phyloP scores from a whole-genome alignment of 805 yeast species.

The Ogataea nonfermentans region DNA sequence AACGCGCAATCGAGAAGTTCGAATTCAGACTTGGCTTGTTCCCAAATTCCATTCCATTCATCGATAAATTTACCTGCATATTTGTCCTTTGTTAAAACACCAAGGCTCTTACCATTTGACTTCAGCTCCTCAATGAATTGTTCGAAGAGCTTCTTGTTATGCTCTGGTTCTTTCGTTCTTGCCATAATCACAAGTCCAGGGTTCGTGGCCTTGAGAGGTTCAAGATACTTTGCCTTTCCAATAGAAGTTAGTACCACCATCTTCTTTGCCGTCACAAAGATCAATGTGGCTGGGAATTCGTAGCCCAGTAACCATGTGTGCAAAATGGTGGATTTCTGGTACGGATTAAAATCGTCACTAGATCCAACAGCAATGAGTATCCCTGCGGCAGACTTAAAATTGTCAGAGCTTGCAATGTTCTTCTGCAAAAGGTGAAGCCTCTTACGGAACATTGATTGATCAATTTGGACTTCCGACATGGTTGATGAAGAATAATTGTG shows the following conservation, averaged over 20 bases:
- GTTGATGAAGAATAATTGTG: conserved; percentile 3
- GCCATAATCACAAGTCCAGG: conserved; percentile 54
- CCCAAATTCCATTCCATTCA: conserved; percentile 63
- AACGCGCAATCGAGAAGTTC: conserved; percentile 51
- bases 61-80: conserved; percentile 81
- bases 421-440: conserved; percentile 46
- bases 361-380: conserved; percentile 77
- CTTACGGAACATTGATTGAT: conserved; percentile 49
- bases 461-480: conserved; percentile 63
- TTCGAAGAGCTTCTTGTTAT: conserved; percentile 63
- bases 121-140: conserved; percentile 51
- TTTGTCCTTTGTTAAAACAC: conserved; percentile 70
- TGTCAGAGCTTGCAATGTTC: conserved; percentile 29
- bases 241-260: conserved; percentile 71
- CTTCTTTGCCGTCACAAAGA: conserved; percentile 60
- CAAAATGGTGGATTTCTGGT: conserved; percentile 79
- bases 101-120: conserved; percentile 46
- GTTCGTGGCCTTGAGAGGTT: conserved; percentile 48
- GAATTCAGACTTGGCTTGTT: conserved; percentile 35
- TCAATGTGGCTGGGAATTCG: conserved; percentile 90
- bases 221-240: conserved; percentile 80
- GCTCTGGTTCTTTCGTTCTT: conserved; percentile 78
- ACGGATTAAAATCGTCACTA: conserved; percentile 83
- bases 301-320: conserved; percentile 93
- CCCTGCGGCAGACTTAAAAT: conserved; percentile 45